Percentiles rank a stretch among this genome's conserved stretches.
These are phyloP conservation scores for Dactylonectria macrodidyma DNA, from an alignment of 2,329 filamentous ascomycete species.

Conservation along the genomic window DNA sequence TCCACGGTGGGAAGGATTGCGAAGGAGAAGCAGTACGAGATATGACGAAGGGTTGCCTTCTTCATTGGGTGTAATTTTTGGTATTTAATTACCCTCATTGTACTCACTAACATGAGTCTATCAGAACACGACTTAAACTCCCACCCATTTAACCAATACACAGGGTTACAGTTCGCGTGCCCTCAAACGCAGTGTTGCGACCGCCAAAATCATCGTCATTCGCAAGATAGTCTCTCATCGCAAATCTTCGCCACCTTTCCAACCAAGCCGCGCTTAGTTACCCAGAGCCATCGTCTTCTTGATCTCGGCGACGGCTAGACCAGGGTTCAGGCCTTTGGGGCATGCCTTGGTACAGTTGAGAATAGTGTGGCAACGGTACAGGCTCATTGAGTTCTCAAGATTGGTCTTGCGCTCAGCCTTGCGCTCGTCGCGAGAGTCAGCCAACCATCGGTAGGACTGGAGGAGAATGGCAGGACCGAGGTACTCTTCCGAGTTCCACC, in stretches of 20 bases:
- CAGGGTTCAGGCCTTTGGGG: constrained; percentile 98
- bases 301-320: constrained; percentile 94
- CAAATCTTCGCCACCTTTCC: constrained; percentile 28
- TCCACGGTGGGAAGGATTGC: too few relatives aligned
- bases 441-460: constrained; percentile 98
- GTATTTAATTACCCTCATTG: too few relatives aligned
- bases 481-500: constrained; percentile 99
- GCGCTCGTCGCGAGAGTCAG: constrained; percentile 93
- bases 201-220: constrained; percentile 36
- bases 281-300: constrained; percentile 92
- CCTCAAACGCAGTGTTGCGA: constrained; percentile 41
- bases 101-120: constrained; percentile 17
- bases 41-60: too few relatives aligned
- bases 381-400: constrained; percentile 98
- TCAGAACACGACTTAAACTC: constrained; percentile 48
- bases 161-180: constrained; percentile 48
- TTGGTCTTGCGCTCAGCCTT: constrained; percentile 89
- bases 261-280: constrained; percentile 39
- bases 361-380: constrained; percentile 99
- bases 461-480: constrained; percentile 96
- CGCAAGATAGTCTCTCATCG: constrained; percentile 21
- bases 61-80: too few relatives aligned
- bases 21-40: too few relatives aligned
- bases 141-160: constrained; percentile 48
- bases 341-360: constrained; percentile 98